A percentile compares a stretch with the other conserved stretches of the same genome.
These are phyloP conservation scores for Pleurotus tuoliensis DNA, from an alignment of 768 basidiomycete species.

Conservation along the genomic window DNA sequence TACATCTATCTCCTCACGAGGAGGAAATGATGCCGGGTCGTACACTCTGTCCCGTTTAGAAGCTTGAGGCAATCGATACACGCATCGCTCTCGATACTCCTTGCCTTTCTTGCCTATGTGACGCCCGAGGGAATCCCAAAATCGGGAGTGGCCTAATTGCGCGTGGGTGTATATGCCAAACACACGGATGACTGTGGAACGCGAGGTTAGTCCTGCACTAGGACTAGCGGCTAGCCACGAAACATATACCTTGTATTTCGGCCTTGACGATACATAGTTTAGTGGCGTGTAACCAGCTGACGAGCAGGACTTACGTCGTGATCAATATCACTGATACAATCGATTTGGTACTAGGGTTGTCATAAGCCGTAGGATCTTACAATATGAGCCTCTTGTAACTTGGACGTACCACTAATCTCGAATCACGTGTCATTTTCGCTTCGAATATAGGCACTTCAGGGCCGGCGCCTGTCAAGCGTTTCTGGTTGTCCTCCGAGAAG, in stretches of 20 bases:
- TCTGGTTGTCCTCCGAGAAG: constrained; percentile 69
- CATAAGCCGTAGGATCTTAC: no score
- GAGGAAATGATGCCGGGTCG: constrained; percentile 50
- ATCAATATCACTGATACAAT: constrained; percentile 38
- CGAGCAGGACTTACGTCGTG: constrained; percentile 16
- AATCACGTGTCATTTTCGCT: constrained; percentile 59
- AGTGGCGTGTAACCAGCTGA: neutral
- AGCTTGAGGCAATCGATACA: neutral
- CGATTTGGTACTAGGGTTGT: constrained; percentile 41
- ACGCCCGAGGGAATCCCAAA: constrained; percentile 34
- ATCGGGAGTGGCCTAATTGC: constrained; percentile 27
- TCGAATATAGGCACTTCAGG: constrained; percentile 58
- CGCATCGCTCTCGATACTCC: constrained; percentile 51
- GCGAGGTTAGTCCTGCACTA: neutral
- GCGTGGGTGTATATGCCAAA: constrained; percentile 38
- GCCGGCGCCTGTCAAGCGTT: constrained; percentile 42
- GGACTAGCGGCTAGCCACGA: neutral
- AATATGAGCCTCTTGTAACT: constrained; percentile 13
- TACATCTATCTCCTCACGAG: constrained; percentile 24
- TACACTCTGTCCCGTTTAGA: constrained; percentile 38
- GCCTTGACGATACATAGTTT: constrained; percentile 13
- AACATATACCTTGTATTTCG: constrained; percentile 24
- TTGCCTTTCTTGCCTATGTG: constrained; percentile 37
- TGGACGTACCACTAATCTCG: constrained; percentile 40
- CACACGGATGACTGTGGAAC: constrained; percentile 25